Evolutionary conservation across 2,329 filamentous ascomycete genomes (phyloP).

Genomic region (Pseudogymnoascus destructans): DNA sequence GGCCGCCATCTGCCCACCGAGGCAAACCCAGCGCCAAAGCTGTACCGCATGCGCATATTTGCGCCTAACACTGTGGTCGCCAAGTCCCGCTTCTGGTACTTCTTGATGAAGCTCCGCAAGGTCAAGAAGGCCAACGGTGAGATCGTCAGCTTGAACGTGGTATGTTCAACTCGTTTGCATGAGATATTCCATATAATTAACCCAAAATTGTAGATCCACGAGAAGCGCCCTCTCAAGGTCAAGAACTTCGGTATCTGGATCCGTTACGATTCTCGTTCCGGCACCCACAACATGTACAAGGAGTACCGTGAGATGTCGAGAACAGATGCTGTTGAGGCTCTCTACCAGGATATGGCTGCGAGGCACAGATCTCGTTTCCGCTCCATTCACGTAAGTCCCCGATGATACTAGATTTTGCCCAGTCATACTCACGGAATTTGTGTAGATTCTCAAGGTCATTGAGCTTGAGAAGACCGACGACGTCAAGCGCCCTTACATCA

Average conservation of each 20-base stretch:
- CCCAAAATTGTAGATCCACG: conserved; percentile 55
- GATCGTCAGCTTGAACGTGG: conserved; percentile 94
- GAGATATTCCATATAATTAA: conserved; percentile 14
- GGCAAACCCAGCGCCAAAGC: conserved; percentile 89
- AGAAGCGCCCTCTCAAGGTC: conserved; percentile 99
- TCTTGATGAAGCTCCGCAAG: conserved; percentile 97
- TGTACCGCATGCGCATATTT: conserved; percentile 99
- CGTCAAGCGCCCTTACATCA: conserved; percentile 98
- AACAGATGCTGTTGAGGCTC: conserved; percentile 84
- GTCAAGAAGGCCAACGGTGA: conserved; percentile 99
- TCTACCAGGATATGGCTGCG: conserved; percentile 99
- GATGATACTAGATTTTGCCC: not conserved
- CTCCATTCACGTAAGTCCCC: conserved; percentile 80
- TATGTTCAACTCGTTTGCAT: conserved; percentile 37
- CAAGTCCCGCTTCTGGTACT: conserved; percentile 99
- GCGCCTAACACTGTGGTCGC: conserved; percentile 95
- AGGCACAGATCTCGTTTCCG: conserved; percentile 96
- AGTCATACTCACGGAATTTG: conserved; percentile 11
- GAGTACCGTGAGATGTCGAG: conserved; percentile 99
- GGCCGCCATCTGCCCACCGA: conserved; percentile 98
- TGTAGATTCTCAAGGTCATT: conserved; percentile 91
- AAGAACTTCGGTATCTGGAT: conserved; percentile 99
- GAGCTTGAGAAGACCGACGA: conserved; percentile 91
- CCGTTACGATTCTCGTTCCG: conserved; percentile 98
- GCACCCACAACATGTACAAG: conserved; percentile 99